Percentiles rank a stretch among this genome's conserved stretches.
These are phyloP conservation scores for Pseudohyphozyma bogoriensis DNA, from an alignment of 768 basidiomycete genomes.

Conservation along the genomic window DNA sequence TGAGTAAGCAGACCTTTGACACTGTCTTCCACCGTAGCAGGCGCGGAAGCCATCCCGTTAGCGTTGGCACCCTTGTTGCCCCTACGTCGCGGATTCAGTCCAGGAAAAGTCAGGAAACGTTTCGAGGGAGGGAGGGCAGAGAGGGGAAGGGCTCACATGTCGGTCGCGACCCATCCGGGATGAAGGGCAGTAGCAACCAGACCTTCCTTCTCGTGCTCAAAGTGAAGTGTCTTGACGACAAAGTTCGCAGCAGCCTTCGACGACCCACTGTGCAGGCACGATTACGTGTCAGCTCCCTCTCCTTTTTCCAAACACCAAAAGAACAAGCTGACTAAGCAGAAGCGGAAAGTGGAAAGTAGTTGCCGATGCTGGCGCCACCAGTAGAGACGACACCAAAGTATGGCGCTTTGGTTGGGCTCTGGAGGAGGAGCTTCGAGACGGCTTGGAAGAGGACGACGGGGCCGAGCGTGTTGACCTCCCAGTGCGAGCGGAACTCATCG, in stretches of 20 bases:
- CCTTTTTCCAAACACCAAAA: background rate
- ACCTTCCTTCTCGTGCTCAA: background rate
- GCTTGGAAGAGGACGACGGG: constrained; percentile 31
- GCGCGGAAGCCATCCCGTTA: background rate
- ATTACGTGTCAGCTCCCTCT: background rate
- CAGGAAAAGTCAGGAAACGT: background rate
- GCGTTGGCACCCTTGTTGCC: background rate
- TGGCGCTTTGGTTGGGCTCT: background rate
- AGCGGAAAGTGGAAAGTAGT: background rate
- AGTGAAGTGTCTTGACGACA: constrained; percentile 6
- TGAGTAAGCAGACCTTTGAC: background rate
- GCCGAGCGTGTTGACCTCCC: constrained; percentile 25
- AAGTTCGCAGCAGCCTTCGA: constrained; percentile 31
- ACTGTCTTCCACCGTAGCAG: constrained; percentile 7
- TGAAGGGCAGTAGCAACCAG: background rate
- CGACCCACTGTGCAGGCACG: background rate
- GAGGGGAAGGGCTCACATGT: no score
- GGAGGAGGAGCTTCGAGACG: constrained; percentile 10
- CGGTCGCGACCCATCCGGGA: constrained; percentile 11
- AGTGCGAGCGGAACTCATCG: background rate
- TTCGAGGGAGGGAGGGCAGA: no score
- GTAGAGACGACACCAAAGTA: constrained; percentile 26
- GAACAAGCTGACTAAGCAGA: background rate
- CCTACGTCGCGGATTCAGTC: no score
- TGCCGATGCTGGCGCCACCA: constrained; percentile 1